Percentiles rank a stretch among this genome's conserved stretches.
Evolutionary conservation across 1,139 yeast species (phyloP).

Genomic region (Yamadazyma sp.): DNA sequence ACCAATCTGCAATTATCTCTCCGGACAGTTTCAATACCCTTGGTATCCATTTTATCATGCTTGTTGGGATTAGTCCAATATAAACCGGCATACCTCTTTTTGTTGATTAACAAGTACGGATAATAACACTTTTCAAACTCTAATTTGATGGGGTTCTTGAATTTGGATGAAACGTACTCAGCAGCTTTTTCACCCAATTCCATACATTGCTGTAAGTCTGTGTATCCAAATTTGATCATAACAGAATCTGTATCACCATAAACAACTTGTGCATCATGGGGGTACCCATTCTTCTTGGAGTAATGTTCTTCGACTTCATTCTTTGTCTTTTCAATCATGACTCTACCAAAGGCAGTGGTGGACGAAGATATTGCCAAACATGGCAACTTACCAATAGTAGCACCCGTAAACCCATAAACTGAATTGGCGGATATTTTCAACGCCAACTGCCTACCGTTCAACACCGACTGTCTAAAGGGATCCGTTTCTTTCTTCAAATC

Average conservation of each 20-base stretch:
- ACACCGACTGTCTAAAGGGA: conserved; percentile 88
- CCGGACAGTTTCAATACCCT: conserved; percentile 97
- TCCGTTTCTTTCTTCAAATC: conserved; percentile 92
- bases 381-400: conserved; percentile 94
- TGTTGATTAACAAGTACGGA: conserved; percentile 90
- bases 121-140: conserved; percentile 97
- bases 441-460: conserved; percentile 97
- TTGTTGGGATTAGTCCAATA: conserved; percentile 92
- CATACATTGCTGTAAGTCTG: conserved; percentile 86
- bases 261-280: conserved; percentile 83
- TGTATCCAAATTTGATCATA: conserved; percentile 93
- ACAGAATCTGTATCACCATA: conserved; percentile 99
- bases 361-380: conserved; percentile 96
- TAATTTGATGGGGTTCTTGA: conserved; percentile 83
- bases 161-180: conserved; percentile 72
- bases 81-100: conserved; percentile 95
- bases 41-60: conserved; percentile 96
- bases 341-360: conserved; percentile 93
- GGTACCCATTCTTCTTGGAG: conserved; percentile 74
- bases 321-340: conserved; percentile 93
- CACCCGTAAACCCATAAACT: conserved; percentile 98
- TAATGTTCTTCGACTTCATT: conserved; percentile 80
- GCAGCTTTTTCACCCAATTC: conserved; percentile 94
- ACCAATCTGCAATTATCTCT: conserved; percentile 96
- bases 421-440: conserved; percentile 96